These are phyloP conservation scores for Senecio squalidus DNA, from an alignment of 140 eudicot species.

Conservation along the genomic window DNA sequence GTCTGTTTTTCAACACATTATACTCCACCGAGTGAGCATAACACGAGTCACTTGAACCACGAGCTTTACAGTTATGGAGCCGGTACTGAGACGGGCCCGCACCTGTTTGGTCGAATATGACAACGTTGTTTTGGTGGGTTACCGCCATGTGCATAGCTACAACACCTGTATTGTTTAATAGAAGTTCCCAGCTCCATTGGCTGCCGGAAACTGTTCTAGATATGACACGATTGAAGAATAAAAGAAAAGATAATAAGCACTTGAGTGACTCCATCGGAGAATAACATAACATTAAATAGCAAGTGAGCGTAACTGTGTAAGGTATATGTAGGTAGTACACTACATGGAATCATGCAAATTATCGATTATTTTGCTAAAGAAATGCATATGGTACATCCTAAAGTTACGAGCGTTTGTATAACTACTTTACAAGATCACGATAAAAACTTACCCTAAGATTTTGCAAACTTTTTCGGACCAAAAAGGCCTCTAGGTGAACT, in stretches of 20 bases:
- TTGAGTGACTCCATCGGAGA: constrained; percentile 22
- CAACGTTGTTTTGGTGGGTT: constrained; percentile 51
- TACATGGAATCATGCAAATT: neutral
- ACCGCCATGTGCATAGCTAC: constrained; percentile 74
- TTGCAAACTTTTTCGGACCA: constrained; percentile 10
- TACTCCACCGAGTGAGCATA: constrained; percentile 76
- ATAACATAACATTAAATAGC: neutral
- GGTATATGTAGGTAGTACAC: constrained; percentile 16
- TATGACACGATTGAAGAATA: constrained; percentile 3
- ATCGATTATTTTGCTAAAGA: constrained; percentile 21
- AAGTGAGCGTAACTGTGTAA: neutral
- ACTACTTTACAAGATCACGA: constrained; percentile 25
- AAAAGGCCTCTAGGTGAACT: neutral
- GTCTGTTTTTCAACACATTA: constrained; percentile 28
- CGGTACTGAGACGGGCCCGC: constrained; percentile 42
- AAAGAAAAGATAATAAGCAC: constrained; percentile 19
- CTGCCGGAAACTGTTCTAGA: neutral
- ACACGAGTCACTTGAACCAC: constrained; percentile 26
- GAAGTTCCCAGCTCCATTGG: constrained; percentile 50
- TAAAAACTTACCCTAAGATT: constrained; percentile 17
- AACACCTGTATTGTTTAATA: constrained; percentile 54
- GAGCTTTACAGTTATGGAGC: constrained; percentile 31
- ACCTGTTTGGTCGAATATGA: constrained; percentile 47
- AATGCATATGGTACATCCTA: constrained; percentile 31
- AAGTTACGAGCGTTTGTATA: constrained; percentile 7